Evolutionary conservation across 1,284 basidiomycete species (phyloP).

Genomic region (Chalciporus sp.): DNA sequence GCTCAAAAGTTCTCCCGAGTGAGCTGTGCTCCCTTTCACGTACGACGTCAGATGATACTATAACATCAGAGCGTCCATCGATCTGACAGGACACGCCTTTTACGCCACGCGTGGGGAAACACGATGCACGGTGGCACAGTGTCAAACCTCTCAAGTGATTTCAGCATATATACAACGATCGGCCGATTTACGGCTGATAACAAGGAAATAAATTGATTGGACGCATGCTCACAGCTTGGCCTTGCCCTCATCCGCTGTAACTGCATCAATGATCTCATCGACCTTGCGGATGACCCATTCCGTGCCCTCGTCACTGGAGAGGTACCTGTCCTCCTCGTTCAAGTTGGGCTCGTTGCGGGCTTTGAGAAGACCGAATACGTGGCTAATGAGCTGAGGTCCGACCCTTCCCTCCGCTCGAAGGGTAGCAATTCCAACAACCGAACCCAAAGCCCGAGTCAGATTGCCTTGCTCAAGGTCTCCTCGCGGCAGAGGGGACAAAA

Average conservation of each 20-base stretch:
- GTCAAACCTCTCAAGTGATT: constrained; percentile 20
- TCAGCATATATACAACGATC: constrained; percentile 29
- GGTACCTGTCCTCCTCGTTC: constrained; percentile 81
- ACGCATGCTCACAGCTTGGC: constrained; percentile 59
- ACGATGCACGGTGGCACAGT: constrained; percentile 28
- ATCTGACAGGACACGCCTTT: constrained; percentile 34
- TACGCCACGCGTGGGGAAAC: constrained; percentile 37
- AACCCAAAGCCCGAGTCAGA: constrained; percentile 85
- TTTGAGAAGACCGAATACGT: constrained; percentile 93
- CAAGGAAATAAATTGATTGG: constrained; percentile 26
- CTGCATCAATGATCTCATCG: constrained; percentile 78
- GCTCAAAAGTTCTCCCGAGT: constrained; percentile 25
- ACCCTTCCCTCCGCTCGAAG: constrained; percentile 89
- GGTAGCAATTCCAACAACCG: constrained; percentile 89
- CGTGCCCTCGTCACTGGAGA: constrained; percentile 87
- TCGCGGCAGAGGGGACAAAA: constrained; percentile 78
- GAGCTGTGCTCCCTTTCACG: constrained; percentile 21
- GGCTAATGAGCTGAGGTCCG: constrained; percentile 88
- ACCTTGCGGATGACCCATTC: constrained; percentile 90
- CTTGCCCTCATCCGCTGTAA: constrained; percentile 53
- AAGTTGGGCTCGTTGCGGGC: constrained; percentile 64
- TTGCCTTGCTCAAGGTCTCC: constrained; percentile 72
- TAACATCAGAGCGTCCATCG: constrained; percentile 14
- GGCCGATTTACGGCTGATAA: constrained; percentile 37
- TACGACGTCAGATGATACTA: constrained; percentile 26